A percentile compares a stretch with the other conserved stretches of the same genome.
phyloP scores from a whole-genome alignment of 805 yeast genomes.

The Saturnispora sanitii region DNA sequence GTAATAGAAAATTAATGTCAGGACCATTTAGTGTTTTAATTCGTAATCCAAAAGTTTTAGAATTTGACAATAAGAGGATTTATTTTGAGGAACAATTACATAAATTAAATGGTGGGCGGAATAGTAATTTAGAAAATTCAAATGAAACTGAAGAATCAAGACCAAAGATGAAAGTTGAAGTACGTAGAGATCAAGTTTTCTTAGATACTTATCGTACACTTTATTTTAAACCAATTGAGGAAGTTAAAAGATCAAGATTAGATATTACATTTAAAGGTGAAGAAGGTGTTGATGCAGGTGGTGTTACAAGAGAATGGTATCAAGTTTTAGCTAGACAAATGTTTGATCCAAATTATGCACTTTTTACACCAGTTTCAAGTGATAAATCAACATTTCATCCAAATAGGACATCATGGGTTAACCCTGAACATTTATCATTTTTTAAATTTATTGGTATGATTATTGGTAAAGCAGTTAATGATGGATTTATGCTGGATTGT shows the following conservation, averaged over 20 bases:
- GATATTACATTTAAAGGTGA: constrained; percentile 86
- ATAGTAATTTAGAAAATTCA: constrained; percentile 33
- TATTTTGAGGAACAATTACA: constrained; percentile 74
- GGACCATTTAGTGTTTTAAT: constrained; percentile 91
- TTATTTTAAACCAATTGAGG: constrained; percentile 68
- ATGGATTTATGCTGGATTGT: constrained; percentile 78
- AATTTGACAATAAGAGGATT: constrained; percentile 86
- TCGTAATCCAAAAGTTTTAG: constrained; percentile 78
- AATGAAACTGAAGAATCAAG: constrained; percentile 23
- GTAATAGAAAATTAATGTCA: constrained; percentile 86
- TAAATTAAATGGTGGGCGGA: no score
- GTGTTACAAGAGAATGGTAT: constrained; percentile 95
- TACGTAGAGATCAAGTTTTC: constrained; percentile 85
- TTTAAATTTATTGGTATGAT: constrained; percentile 91
- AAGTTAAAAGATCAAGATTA: constrained; percentile 60
- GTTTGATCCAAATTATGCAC: constrained; percentile 91
- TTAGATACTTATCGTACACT: constrained; percentile 79
- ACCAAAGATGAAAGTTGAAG: constrained; percentile 46
- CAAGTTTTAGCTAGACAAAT: constrained; percentile 89
- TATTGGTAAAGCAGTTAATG: constrained; percentile 89
- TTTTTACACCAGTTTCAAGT: constrained; percentile 83
- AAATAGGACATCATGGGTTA: constrained; percentile 81
- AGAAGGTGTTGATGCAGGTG: constrained; percentile 97
- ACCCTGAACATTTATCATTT: constrained; percentile 86
- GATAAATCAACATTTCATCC: constrained; percentile 95